phyloP scores from a whole-genome alignment of 495 filamentous ascomycete species.

The Xylaria grammica region DNA sequence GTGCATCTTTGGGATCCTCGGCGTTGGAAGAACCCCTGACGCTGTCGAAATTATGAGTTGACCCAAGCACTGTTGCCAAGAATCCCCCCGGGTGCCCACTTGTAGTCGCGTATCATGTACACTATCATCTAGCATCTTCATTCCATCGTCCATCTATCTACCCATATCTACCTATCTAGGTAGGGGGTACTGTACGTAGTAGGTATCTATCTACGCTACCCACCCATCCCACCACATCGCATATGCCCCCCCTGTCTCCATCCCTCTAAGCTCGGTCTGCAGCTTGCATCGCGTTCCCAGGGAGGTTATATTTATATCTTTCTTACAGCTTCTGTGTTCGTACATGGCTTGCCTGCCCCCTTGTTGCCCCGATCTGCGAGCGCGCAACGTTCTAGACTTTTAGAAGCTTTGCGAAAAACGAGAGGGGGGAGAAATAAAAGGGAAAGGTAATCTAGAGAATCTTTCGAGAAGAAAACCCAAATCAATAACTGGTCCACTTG shows the following conservation, averaged over 20 bases:
- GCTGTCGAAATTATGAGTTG: constrained; percentile 7
- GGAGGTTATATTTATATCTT: constrained; percentile 5
- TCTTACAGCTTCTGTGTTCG: neutral
- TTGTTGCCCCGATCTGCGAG: neutral
- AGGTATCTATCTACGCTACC: neutral
- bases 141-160: too few species aligned
- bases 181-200: too few species aligned
- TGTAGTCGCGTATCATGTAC: too few species aligned
- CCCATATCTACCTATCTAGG: too few species aligned
- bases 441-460: neutral
- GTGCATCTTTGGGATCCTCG: neutral
- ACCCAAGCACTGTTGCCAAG: constrained; percentile 6
- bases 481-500: constrained; percentile 4
- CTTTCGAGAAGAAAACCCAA: constrained; percentile 19
- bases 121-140: too few species aligned
- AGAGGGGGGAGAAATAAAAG: too few species aligned
- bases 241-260: neutral
- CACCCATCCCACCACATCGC: neutral
- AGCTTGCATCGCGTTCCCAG: constrained; percentile 5
- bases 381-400: constrained; percentile 14
- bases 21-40: constrained; percentile 5
- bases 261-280: constrained; percentile 4
- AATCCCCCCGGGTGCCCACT: neutral
- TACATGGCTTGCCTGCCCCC: neutral
- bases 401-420: neutral